Percentiles rank a stretch among this genome's conserved stretches.
Evolutionary conservation across 257 asterid genomes (phyloP).

Genomic region (Gentiana straminea): DNA sequence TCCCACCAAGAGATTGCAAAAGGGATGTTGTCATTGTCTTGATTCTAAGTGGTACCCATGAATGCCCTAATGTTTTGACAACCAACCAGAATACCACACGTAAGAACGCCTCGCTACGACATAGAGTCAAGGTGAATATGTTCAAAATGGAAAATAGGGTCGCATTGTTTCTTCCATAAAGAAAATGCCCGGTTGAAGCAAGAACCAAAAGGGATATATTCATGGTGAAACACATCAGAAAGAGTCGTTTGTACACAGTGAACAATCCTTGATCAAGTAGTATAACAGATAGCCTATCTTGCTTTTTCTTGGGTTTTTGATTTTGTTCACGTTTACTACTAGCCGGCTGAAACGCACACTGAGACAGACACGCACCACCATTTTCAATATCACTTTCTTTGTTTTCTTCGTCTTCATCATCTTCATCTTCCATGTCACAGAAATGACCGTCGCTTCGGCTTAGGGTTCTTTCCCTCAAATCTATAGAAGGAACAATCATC

Average conservation of each 20-base stretch:
- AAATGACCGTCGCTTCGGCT: background rate
- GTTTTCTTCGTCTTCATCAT: background rate
- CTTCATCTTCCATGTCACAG: background rate
- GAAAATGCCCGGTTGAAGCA: constrained; percentile 39
- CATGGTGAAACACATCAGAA: constrained; percentile 28
- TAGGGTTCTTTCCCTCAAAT: background rate
- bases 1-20: constrained; percentile 60
- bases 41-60: constrained; percentile 41
- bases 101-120: constrained; percentile 58
- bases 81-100: constrained; percentile 52
- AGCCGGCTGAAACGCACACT: constrained; percentile 13
- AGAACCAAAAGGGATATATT: constrained; percentile 36
- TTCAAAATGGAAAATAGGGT: constrained; percentile 47
- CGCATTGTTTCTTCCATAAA: constrained; percentile 33
- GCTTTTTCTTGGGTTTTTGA: constrained; percentile 11
- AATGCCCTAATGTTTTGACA: constrained; percentile 41
- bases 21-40: constrained; percentile 43
- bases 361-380: background rate
- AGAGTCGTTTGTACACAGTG: constrained; percentile 62
- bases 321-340: constrained; percentile 10
- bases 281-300: constrained; percentile 48
- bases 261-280: constrained; percentile 71
- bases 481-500: too few relatives aligned
- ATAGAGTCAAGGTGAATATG: constrained; percentile 37
- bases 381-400: background rate